phyloP scores from a whole-genome alignment of 2,329 filamentous ascomycete species.

The Sclerotinia subarctica region DNA sequence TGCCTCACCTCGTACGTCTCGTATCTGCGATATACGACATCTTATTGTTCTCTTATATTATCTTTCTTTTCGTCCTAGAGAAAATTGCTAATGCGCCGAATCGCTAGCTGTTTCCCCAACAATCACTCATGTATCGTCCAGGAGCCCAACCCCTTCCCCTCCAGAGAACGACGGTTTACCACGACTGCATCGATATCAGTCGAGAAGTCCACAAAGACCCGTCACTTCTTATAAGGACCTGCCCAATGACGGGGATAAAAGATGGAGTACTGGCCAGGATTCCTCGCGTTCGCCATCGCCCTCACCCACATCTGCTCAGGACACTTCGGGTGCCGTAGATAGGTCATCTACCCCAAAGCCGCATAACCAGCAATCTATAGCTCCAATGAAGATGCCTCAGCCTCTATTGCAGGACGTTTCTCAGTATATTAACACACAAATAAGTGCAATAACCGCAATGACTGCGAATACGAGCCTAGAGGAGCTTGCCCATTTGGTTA shows the following conservation, averaged over 20 bases:
- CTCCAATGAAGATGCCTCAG: slow-evolving; percentile 33
- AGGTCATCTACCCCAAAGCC: slow-evolving; percentile 22
- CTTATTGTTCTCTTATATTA: neutral
- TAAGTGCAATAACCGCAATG: slow-evolving; percentile 50
- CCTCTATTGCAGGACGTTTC: slow-evolving; percentile 64
- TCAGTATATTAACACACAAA: slow-evolving; percentile 60
- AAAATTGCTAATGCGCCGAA: slow-evolving; percentile 21
- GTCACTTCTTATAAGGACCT: slow-evolving; percentile 45
- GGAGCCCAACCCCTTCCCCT: slow-evolving; percentile 54
- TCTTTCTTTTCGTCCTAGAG: neutral
- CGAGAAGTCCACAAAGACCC: slow-evolving; percentile 54
- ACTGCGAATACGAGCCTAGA: slow-evolving; percentile 67
- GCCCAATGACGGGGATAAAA: slow-evolving; percentile 47
- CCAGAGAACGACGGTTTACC: slow-evolving; percentile 49
- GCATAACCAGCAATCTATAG: slow-evolving; percentile 24
- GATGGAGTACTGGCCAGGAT: slow-evolving; percentile 36
- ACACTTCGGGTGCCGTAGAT: slow-evolving; percentile 35
- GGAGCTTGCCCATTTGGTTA: slow-evolving; percentile 74
- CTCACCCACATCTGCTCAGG: slow-evolving; percentile 32
- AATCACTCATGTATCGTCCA: slow-evolving; percentile 49
- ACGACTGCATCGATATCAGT: slow-evolving; percentile 50
- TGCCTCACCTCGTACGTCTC: slow-evolving; percentile 39
- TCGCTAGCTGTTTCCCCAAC: slow-evolving; percentile 50
- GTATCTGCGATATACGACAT: slow-evolving; percentile 8
- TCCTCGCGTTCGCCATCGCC: slow-evolving; percentile 26